These are phyloP conservation scores for Amphirosellinia nigrospora DNA, from an alignment of 495 filamentous ascomycete species.

Conservation along the genomic window DNA sequence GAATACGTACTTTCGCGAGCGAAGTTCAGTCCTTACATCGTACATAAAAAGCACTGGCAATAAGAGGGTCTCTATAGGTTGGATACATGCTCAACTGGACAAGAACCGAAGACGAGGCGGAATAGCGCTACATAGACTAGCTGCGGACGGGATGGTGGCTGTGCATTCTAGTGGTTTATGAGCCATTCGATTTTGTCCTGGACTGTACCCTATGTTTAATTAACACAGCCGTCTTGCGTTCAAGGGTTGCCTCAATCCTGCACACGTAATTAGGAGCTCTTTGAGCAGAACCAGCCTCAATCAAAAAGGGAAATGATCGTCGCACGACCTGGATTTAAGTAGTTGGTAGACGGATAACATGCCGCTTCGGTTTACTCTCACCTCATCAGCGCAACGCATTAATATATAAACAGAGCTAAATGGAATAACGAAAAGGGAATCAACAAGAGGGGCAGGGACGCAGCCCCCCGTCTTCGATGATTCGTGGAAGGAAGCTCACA, in stretches of 20 bases:
- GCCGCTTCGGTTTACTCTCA: conserved; percentile 1
- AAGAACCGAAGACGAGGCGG: neutral
- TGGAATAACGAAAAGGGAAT: neutral
- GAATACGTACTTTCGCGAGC: neutral
- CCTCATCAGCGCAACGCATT: neutral
- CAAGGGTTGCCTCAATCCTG: neutral
- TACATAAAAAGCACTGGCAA: neutral
- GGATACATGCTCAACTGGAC: neutral
- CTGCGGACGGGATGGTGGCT: neutral
- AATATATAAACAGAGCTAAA: neutral
- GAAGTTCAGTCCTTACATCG: neutral
- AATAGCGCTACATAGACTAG: neutral
- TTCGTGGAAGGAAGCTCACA: conserved; percentile 11
- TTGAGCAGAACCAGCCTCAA: neutral
- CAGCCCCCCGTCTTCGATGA: conserved; percentile 19
- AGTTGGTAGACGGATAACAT: neutral
- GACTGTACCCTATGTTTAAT: too few relatives aligned
- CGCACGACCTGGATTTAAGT: neutral
- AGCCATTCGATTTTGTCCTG: neutral
- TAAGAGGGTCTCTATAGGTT: neutral
- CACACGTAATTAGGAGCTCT: neutral
- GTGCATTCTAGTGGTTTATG: neutral
- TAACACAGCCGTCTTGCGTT: neutral
- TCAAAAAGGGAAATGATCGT: conserved; percentile 6
- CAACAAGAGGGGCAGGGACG: neutral